These are phyloP conservation scores for Aureobasidium sp. DNA, from an alignment of 2,329 filamentous ascomycete species.

Conservation along the genomic window DNA sequence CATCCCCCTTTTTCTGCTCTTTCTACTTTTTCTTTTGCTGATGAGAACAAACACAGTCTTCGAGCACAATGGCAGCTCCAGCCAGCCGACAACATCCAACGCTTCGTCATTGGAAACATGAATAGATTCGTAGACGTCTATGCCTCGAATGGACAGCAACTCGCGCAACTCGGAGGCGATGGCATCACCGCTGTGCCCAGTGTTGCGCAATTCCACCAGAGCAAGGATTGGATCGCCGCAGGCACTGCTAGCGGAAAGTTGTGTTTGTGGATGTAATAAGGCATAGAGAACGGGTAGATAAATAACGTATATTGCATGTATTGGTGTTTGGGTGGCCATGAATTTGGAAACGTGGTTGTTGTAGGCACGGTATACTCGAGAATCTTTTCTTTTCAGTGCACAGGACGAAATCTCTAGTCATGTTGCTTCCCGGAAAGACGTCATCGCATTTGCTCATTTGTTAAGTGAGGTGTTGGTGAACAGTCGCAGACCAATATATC, in stretches of 20 bases:
- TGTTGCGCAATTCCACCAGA: constrained; percentile 84
- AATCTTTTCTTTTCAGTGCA: not conserved
- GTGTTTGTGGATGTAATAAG: constrained; percentile 71
- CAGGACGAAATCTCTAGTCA: not conserved
- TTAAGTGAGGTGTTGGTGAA: too few relatives aligned
- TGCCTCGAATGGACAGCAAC: constrained; percentile 70
- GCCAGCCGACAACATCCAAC: constrained; percentile 71
- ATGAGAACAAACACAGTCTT: constrained; percentile 39
- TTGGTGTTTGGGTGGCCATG: not conserved
- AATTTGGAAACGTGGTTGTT: not conserved
- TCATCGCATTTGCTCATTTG: not conserved
- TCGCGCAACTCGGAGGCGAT: constrained; percentile 81
- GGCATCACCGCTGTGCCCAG: constrained; percentile 92
- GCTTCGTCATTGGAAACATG: constrained; percentile 94
- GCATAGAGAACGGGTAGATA: not conserved
- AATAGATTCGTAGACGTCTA: constrained; percentile 82
- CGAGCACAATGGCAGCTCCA: constrained; percentile 83
- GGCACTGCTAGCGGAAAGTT: constrained; percentile 89
- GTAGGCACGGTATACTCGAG: not conserved
- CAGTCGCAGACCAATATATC: not conserved
- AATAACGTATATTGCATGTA: not conserved
- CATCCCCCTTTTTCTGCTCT: not conserved
- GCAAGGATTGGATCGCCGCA: constrained; percentile 81
- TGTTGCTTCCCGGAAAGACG: not conserved
- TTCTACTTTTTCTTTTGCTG: too few relatives aligned